phyloP scores from a whole-genome alignment of 441 rosid species.

The Arabidopsis lyrata region DNA sequence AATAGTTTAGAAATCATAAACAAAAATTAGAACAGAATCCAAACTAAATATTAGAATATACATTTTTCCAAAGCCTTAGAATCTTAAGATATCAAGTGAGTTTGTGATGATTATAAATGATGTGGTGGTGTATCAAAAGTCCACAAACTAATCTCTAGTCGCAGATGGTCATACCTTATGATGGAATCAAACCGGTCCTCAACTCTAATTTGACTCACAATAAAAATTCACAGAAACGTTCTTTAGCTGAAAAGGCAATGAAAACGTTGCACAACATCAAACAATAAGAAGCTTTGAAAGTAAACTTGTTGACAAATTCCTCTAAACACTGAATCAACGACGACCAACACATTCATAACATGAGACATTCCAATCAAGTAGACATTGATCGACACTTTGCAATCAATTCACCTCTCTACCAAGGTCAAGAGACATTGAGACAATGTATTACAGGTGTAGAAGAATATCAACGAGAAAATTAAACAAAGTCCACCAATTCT shows the following conservation, averaged over 20 bases:
- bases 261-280: background rate
- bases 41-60: background rate
- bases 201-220: background rate
- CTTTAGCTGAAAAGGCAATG: background rate
- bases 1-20: background rate
- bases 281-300: background rate
- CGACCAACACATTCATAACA: background rate
- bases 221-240: background rate
- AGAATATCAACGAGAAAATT: background rate
- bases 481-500: background rate
- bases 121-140: too few species aligned
- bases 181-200: background rate
- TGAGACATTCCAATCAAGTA: too few species aligned
- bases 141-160: too few species aligned
- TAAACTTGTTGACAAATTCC: conserved; percentile 9
- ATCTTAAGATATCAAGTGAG: background rate
- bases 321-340: background rate
- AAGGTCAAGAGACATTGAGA: too few species aligned
- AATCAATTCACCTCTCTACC: too few species aligned
- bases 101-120: background rate
- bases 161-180: background rate
- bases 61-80: too few species aligned
- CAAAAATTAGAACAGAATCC: background rate
- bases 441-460: too few species aligned
- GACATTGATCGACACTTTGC: too few species aligned